A percentile compares a stretch with the other conserved stretches of the same genome.
Conservation (phyloP, 2,329 filamentous ascomycete species). For the Calycina marina region DNA sequence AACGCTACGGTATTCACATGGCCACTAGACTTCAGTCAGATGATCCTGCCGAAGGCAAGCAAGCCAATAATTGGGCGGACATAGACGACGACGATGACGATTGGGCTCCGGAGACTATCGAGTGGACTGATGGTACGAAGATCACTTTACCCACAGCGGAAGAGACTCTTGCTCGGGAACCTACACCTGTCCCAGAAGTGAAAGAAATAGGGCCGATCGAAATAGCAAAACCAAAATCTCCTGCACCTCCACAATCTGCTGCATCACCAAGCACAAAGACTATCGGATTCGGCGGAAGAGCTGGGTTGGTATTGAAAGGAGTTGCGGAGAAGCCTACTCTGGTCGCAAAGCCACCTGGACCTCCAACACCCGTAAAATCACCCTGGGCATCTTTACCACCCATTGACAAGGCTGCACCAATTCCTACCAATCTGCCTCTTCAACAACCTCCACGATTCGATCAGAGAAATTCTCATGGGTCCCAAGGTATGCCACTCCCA, state of each 20-base stretch:
- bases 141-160: conserved; percentile 55
- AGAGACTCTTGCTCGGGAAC: conserved; percentile 25
- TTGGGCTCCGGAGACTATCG: conserved; percentile 72
- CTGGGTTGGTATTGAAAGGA: conserved; percentile 48
- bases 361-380: conserved; percentile 63
- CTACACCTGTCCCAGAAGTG: conserved; percentile 11
- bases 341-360: conserved; percentile 54
- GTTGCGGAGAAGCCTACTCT: conserved; percentile 57
- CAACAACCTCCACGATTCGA: conserved; percentile 30
- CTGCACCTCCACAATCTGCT: conserved; percentile 19
- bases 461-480: conserved; percentile 38
- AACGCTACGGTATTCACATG: conserved; percentile 77
- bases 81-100: conserved; percentile 83
- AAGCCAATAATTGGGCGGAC: conserved; percentile 72
- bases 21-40: conserved; percentile 65
- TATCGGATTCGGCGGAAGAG: conserved; percentile 27
- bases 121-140: conserved; percentile 81
- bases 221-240: conserved; percentile 18
- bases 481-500: conserved; percentile 37
- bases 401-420: conserved; percentile 64
- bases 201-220: conserved; percentile 16
- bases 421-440: conserved; percentile 39
- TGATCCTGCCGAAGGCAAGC: conserved; percentile 54
- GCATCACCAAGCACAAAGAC: conserved; percentile 18
- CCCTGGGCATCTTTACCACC: conserved; percentile 84